Evolutionary conservation across 768 basidiomycete genomes (phyloP).

Genomic region (Mycena belliarum): DNA sequence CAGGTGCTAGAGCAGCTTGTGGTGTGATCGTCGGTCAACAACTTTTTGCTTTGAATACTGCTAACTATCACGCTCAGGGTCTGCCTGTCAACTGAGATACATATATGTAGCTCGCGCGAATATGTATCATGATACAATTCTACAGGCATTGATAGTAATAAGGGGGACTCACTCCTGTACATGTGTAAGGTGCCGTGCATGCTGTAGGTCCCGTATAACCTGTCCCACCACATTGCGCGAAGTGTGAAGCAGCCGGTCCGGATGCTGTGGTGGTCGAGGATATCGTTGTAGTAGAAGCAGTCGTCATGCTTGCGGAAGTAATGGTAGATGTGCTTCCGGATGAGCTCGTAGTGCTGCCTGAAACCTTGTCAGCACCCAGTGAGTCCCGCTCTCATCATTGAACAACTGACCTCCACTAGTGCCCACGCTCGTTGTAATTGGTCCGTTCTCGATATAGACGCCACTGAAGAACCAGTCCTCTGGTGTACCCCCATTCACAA

Average conservation of each 20-base stretch:
- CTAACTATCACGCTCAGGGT: constrained; percentile 6
- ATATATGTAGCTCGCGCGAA: background rate
- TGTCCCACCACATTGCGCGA: constrained; percentile 54
- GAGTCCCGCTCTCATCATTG: no score
- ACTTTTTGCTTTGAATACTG: background rate
- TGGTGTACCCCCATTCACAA: constrained; percentile 39
- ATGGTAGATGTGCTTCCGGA: constrained; percentile 20
- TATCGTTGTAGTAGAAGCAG: constrained; percentile 28
- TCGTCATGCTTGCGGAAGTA: constrained; percentile 24
- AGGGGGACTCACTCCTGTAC: constrained; percentile 48
- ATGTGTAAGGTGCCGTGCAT: constrained; percentile 44
- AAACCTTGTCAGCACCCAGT: no score
- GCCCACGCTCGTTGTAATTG: constrained; percentile 56
- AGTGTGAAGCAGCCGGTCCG: constrained; percentile 44
- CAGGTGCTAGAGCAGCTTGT: constrained; percentile 76
- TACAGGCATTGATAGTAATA: constrained; percentile 49
- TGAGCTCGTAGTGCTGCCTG: constrained; percentile 23
- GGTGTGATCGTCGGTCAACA: constrained; percentile 56
- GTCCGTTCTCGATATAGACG: constrained; percentile 59
- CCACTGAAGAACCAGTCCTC: constrained; percentile 65
- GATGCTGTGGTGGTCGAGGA: constrained; percentile 36
- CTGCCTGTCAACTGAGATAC: background rate
- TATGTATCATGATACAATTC: background rate
- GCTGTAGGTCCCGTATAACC: constrained; percentile 48
- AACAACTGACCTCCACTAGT: constrained; percentile 10